Conservation (phyloP, 2,329 filamentous ascomycete genomes). For the Cryphonectria carpinicola region DNA sequence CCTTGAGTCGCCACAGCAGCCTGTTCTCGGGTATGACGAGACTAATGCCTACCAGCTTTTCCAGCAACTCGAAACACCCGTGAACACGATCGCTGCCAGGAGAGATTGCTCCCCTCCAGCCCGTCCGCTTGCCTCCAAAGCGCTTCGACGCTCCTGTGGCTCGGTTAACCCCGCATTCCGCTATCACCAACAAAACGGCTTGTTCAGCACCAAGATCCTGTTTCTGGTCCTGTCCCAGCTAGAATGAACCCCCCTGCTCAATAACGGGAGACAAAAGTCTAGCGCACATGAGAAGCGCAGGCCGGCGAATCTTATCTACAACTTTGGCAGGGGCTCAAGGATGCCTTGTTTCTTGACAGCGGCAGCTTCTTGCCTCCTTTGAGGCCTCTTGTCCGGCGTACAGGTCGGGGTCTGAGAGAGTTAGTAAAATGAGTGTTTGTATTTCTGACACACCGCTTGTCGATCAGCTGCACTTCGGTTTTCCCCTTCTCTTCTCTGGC, state of each 20-base stretch:
- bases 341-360: not conserved
- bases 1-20: not conserved
- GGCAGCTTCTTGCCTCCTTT: constrained; percentile 7
- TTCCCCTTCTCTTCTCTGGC: not conserved
- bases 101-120: constrained; percentile 6
- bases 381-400: constrained; percentile 9
- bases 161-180: constrained; percentile 4
- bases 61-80: not conserved
- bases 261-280: constrained; percentile 1
- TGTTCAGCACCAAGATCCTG: not conserved
- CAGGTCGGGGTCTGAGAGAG: not conserved
- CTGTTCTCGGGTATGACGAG: not conserved
- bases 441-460: not conserved
- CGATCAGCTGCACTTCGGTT: not conserved
- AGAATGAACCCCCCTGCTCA: not conserved
- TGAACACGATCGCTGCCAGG: constrained; percentile 1
- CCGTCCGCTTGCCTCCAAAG: not conserved
- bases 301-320: constrained; percentile 12
- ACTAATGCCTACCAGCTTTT: not conserved
- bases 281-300: not conserved
- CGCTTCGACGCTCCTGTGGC: not conserved
- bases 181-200: not conserved
- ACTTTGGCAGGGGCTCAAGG: not conserved
- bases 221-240: constrained; percentile 2
- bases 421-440: not conserved